Base-by-base conservation (phyloP, 306 rosid species). In the Pterocarpus santalinus region DNA sequence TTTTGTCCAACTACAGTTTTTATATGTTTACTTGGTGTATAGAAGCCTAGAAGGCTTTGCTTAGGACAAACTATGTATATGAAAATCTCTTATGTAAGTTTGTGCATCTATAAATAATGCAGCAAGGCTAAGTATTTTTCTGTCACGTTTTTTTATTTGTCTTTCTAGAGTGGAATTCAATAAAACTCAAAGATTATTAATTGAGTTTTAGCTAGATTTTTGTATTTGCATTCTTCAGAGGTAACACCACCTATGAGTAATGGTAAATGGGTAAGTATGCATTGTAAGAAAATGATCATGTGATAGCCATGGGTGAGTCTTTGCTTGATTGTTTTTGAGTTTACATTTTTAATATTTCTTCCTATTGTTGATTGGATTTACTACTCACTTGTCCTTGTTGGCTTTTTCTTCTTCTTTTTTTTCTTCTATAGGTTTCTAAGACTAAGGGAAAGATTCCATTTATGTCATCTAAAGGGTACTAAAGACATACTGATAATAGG, bases 261-360 rank as follows among this genome's bases (percentile, higher is more conserved):
- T 66, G 93, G 89, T 83, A 90, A 85, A 14, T 94, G 97, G 98
- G 92, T 90, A 81, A 86, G 91, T 46, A 86, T 56, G 44, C 91
- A 92, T 17, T 89, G 92, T 83, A 91, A 88, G 90, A 91, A 91
- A 84, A 91, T 94, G 77, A 53, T 55, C 32, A 39, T 58, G 32
- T 92, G 98, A 97, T 94, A 97, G 98, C 92, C 94, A 34, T 91
- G 98, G 97, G 97, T 92, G 83, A 83, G 92, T 89, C 61, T 28
- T 73, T 41, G 6, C 38, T 8, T 30, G 14, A 43, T 22, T 49
- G 69, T 52, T 77, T 61, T 65, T 60, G 46, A 32, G 61, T 68
- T 71, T 80, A 33, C 8, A 22, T 9, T 43, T 14, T 53, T 76
- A 46, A 6, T 47, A 62, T 72, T 80, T n/a, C 52, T 78, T 46